phyloP scores from a whole-genome alignment of 768 basidiomycete genomes.

The Panus rudis region DNA sequence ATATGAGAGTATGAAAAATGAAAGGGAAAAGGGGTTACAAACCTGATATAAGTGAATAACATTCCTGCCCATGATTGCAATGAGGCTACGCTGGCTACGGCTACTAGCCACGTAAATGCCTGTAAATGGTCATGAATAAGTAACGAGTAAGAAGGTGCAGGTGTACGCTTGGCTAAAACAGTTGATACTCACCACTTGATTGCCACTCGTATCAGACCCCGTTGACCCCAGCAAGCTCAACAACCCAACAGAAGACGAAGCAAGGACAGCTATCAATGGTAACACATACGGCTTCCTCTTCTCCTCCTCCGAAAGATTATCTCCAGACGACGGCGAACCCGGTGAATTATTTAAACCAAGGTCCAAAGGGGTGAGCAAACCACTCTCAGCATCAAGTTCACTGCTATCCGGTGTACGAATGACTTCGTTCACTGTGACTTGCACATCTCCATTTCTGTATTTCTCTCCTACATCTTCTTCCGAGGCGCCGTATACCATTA shows the following conservation, averaged over 20 bases:
- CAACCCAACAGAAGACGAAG: constrained; percentile 6
- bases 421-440: not conserved
- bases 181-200: constrained; percentile 1
- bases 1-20: not conserved
- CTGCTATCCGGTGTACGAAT: too few species aligned
- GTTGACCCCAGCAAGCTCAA: constrained; percentile 5
- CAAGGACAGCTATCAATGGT: constrained; percentile 8
- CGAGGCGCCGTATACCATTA: not conserved
- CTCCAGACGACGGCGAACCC: not conserved
- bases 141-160: not conserved
- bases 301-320: not conserved
- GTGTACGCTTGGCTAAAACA: not conserved
- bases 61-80: constrained; percentile 20
- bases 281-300: constrained; percentile 3
- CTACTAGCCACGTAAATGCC: constrained; percentile 17
- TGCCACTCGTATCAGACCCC: too few species aligned
- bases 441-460: not conserved
- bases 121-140: not conserved
- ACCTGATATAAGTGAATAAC: constrained; percentile 21
- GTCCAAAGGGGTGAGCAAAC: too few species aligned
- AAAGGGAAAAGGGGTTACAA: not conserved
- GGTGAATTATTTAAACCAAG: too few species aligned
- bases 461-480: not conserved
- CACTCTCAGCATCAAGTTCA: too few species aligned
- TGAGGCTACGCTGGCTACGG: constrained; percentile 18